Conservation (phyloP, 176 grass and related monocot species). For the Zoysia pacifica region DNA sequence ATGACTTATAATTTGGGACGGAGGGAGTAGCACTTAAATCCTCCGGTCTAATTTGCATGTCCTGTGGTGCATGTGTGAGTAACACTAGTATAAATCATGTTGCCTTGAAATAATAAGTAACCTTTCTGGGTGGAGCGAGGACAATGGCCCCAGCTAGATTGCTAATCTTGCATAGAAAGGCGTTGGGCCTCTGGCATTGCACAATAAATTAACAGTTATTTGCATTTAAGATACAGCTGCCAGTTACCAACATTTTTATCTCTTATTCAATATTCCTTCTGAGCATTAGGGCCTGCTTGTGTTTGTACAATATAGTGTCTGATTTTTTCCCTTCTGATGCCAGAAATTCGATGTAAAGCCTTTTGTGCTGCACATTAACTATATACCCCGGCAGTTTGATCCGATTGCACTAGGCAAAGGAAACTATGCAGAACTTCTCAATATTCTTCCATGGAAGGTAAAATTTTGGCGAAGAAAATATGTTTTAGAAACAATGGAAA, state of each 20-base stretch:
- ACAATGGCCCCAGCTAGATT: neutral
- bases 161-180: neutral
- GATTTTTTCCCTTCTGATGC: constrained; percentile 30
- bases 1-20: too few species aligned
- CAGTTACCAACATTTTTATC: neutral
- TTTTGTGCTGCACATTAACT: constrained; percentile 82
- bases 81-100: neutral
- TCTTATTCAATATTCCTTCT: constrained; percentile 8
- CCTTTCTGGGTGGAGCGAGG: neutral
- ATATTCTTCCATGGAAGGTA: constrained; percentile 98
- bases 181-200: neutral
- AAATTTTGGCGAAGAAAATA: constrained; percentile 1
- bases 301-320: constrained; percentile 33
- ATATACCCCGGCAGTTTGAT: constrained; percentile 94
- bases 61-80: neutral
- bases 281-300: neutral
- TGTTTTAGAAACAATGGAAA: neutral
- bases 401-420: constrained; percentile 81
- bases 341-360: constrained; percentile 95
- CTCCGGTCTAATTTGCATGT: neutral
- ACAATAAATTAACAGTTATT: neutral
- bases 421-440: constrained; percentile 97
- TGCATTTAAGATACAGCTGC: constrained; percentile 6
- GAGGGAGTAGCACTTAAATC: neutral
- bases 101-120: neutral